Evolutionary conservation across 225 moss, liverwort and hornwort genomes (phyloP).

Genomic region (Ulota crispa): DNA sequence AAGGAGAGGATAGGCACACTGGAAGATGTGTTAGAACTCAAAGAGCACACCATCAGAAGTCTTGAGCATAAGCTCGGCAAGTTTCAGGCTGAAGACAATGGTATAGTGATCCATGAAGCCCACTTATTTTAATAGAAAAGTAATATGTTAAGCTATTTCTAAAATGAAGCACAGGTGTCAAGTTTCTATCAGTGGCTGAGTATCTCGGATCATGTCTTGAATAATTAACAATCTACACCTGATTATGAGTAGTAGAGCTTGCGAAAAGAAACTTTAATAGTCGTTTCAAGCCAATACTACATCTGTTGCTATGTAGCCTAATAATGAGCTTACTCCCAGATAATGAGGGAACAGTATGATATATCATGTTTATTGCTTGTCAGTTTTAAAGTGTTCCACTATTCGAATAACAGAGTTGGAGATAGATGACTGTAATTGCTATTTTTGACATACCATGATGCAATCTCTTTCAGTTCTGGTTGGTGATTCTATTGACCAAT

Average conservation of each 20-base stretch:
- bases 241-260: background rate
- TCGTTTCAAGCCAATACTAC: background rate
- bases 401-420: background rate
- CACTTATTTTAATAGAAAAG: background rate
- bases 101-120: conserved; percentile 11
- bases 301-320: background rate
- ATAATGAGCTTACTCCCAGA: no score
- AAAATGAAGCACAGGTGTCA: background rate
- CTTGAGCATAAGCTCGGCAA: conserved; percentile 49
- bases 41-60: conserved; percentile 48
- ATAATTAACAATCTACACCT: background rate
- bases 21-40: conserved; percentile 44
- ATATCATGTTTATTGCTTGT: background rate
- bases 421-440: background rate
- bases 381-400: background rate
- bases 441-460: no score
- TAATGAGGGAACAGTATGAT: background rate
- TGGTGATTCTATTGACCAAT: background rate
- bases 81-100: conserved; percentile 40
- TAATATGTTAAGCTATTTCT: background rate
- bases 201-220: background rate
- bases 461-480: background rate
- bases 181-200: background rate
- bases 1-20: conserved; percentile 40
- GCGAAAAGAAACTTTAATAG: background rate